Conservation (phyloP, 352 stramenopile genomes). For the Pythium guiyangense region DNA sequence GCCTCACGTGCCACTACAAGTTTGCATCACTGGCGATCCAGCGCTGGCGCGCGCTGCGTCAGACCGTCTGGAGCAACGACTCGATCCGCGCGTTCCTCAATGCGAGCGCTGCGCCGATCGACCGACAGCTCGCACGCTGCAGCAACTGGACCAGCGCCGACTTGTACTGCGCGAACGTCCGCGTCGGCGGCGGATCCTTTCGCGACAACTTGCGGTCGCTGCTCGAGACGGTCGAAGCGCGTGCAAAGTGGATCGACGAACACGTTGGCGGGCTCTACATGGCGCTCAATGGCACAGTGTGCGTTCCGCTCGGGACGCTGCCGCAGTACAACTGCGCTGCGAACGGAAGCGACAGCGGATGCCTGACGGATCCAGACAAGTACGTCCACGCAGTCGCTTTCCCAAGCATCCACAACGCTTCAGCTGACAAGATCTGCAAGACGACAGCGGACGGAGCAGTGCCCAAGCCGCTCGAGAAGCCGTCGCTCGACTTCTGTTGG, state of each 20-base stretch:
- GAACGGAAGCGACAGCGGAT: slow-evolving; percentile 41
- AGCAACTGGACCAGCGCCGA: slow-evolving; percentile 33
- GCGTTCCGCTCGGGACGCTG: slow-evolving; percentile 28
- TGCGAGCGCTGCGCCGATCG: slow-evolving; percentile 29
- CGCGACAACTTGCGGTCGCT: slow-evolving; percentile 26
- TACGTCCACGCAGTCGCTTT: slow-evolving; percentile 1
- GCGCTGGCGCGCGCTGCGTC: slow-evolving; percentile 45
- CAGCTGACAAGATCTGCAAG: too few species aligned
- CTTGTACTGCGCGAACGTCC: too few species aligned
- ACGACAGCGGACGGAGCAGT: too few species aligned
- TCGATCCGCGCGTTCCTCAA: too few species aligned
- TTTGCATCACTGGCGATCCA: too few species aligned
- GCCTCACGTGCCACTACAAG: too few species aligned
- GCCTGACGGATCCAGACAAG: slow-evolving; percentile 26
- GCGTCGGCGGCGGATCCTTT: slow-evolving; percentile 25
- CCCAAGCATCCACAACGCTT: too few species aligned
- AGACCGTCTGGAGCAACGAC: too few species aligned
- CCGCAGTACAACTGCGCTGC: slow-evolving; percentile 52
- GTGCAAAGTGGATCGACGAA: too few species aligned
- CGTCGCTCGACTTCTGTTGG: too few species aligned
- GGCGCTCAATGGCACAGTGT: slow-evolving; percentile 23
- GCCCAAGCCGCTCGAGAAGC: too few species aligned
- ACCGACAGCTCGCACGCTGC: slow-evolving; percentile 35
- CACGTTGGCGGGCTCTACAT: slow-evolving; percentile 36
- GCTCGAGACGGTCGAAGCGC: slow-evolving; percentile 18